These are phyloP conservation scores for Sophora flavescens DNA, from an alignment of 306 rosid genomes.

Conservation along the genomic window DNA sequence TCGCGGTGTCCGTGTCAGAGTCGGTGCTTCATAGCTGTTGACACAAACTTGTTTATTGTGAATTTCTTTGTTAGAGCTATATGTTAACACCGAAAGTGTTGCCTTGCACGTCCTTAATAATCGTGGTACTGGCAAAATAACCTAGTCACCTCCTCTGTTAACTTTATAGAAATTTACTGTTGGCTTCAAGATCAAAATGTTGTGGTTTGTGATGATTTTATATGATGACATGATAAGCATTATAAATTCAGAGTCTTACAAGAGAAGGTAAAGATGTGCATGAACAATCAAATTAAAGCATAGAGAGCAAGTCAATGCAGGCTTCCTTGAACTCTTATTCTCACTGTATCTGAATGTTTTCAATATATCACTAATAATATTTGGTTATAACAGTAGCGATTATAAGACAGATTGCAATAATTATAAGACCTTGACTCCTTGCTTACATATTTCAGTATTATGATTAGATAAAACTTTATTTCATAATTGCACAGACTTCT, in stretches of 20 bases:
- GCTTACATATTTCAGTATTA: not conserved
- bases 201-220: not conserved
- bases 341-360: not conserved
- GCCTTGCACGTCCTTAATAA: not conserved
- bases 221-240: not conserved
- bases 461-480: not conserved
- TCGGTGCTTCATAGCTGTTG: too few species aligned
- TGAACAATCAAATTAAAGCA: conserved; percentile 10
- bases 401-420: not conserved
- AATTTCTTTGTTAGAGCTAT: too few species aligned
- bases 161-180: not conserved
- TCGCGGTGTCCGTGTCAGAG: too few species aligned
- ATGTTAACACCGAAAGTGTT: too few species aligned
- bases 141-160: not conserved
- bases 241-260: not conserved
- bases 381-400: not conserved
- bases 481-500: not conserved
- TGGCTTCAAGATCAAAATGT: not conserved
- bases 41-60: not conserved
- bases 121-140: not conserved
- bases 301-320: not conserved
- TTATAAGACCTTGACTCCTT: not conserved
- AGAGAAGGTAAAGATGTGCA: conserved; percentile 1
- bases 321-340: not conserved
- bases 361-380: not conserved